Evolutionary conservation across 169 alveolate genomes (phyloP), one percentile per base, ranked within the genome.

Genomic region (Plasmodium gonderi): DNA sequence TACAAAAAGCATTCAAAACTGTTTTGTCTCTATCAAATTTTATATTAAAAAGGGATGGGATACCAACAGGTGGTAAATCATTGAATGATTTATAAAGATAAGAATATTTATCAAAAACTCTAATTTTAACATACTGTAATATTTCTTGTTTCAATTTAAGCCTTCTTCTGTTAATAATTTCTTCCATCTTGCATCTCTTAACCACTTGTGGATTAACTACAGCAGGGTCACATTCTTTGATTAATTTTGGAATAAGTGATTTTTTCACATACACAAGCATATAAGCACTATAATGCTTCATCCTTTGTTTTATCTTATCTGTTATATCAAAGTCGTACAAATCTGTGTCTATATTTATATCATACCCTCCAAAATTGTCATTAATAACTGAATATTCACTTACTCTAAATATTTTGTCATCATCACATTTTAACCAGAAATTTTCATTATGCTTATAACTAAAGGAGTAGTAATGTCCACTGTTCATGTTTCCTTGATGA

Each of bases 391-490:
- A 97, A 74, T 97, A 96, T 75, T 96, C 97, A 36, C 97, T 92
- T 6, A 97, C 98, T 29, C 95, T 94, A 20, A 96, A 94, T 9
- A 98, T 99, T 79, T 89, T 94, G 47, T 97, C 99, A 92, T 98
- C 99, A 92, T 98, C 99, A 91, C 98, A 98, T 78, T 97, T 96
- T 31, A 94, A 90, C 99, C 99, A 97, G 44, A 96, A 69, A 23
- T 95, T 91, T 51, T 95, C 95, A 76, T 92, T 85, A 17, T 93
- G 96, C n/a, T 90, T 81, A 54, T 94, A 94, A 31, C 96, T 91
- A 91, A 97, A 98, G 29, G 99, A 98, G 91, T 96, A 98, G 94
- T 98, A 98, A 95, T 98, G 99, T 0, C 99, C 99, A 80, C 99
- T 96, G 82, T 97, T 97, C 29, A 98, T 98, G 67, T 96, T 98